Base-by-base conservation (phyloP, 2,329 filamentous ascomycete species). In the Trichoderma aggressivum region DNA sequence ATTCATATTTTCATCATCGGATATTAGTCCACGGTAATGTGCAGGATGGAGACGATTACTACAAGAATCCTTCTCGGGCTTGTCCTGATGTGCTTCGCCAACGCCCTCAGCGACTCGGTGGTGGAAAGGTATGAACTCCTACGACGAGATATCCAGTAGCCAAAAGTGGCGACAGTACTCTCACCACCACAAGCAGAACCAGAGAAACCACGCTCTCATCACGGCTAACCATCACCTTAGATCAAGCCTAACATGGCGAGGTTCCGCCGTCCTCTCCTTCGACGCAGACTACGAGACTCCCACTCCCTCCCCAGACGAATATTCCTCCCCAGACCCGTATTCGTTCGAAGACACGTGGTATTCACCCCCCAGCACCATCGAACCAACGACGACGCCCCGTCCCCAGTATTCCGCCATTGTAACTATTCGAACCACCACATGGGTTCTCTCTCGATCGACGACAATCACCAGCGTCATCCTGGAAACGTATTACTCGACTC, bases 391-490 rank as follows among this genome's bases (percentile, higher is more conserved):
- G 26, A 39, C 61, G 36, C 36, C 68, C 10, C 68, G 53, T 50
- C 59, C 43, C 28, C 34, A 47, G 12, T 70, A 70, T 65, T 70
- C 68, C 5, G 39, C 68, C 10, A 58, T 58, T 18, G 34, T 63
- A 36, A 34, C 39, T n/a, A 28, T 65, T 7, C 5, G 60, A 28
- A 70, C 68, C 16, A 70, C 53, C 8, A 70, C 68, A 16, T 64
- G 50, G 59, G 50, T 64, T 16, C 14, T 43, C 34, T 70, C 68
- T 43, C 68, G 36, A 39, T 70, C 68, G 53, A 70, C 68, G 18
- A 65, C 68, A 30, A 65, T 65, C 53, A 70, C 68, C 3, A 70
- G 68, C 34, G 30, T 64, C 16, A 64, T 70, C 4, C 32, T 65
- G 26, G 68, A 70, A 39, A 70, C 68, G 2, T 70, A 64, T 21